Evolutionary conservation across 805 yeast species (phyloP).

Genomic region (Metschnikowia proteae): DNA sequence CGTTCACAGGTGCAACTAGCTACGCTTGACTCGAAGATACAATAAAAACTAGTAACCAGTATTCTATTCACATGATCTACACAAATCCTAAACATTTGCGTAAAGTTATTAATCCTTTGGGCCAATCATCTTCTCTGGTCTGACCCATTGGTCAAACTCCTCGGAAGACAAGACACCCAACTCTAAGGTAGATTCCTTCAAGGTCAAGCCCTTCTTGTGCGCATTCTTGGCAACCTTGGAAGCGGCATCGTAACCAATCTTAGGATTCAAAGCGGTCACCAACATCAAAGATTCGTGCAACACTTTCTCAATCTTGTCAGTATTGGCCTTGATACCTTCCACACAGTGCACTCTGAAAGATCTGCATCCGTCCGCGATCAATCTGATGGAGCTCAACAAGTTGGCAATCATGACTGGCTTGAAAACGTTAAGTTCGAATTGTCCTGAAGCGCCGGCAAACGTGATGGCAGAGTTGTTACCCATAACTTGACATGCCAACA

Average conservation of each 20-base stretch:
- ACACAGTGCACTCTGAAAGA: slow-evolving; percentile 95
- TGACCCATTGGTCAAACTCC: slow-evolving; percentile 95
- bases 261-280: slow-evolving; percentile 97
- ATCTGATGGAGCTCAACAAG: slow-evolving; percentile 80
- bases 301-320: slow-evolving; percentile 77
- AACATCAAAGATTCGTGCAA: slow-evolving; percentile 95
- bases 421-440: slow-evolving; percentile 96
- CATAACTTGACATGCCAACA: slow-evolving; percentile 96
- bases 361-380: slow-evolving; percentile 82
- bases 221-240: slow-evolving; percentile 98
- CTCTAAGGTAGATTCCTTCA: slow-evolving; percentile 92
- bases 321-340: slow-evolving; percentile 88
- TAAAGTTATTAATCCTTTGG: slow-evolving; percentile 54
- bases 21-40: background rate
- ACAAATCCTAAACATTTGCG: background rate
- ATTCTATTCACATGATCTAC: background rate
- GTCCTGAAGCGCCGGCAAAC: slow-evolving; percentile 98
- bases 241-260: slow-evolving; percentile 97
- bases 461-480: slow-evolving; percentile 96
- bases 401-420: slow-evolving; percentile 94
- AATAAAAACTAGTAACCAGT: background rate
- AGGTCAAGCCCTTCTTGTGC: slow-evolving; percentile 93
- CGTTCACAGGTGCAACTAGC: background rate
- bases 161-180: slow-evolving; percentile 76
- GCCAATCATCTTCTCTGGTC: slow-evolving; percentile 97